Evolutionary conservation across 768 basidiomycete species (phyloP), one percentile per base, ranked within the genome.

Genomic region (Dentipellis fragilis): DNA sequence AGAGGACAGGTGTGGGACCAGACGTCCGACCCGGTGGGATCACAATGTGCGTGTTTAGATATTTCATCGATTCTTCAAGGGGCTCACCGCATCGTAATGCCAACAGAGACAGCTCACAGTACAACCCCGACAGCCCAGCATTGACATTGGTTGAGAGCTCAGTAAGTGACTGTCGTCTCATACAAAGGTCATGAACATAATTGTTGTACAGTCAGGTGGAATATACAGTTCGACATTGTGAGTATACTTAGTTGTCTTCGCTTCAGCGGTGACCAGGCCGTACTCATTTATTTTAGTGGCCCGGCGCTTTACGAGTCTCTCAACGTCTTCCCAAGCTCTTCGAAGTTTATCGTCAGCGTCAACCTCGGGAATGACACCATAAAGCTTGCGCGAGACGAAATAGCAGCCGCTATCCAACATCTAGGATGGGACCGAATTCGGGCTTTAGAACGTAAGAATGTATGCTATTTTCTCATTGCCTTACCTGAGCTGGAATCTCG

Each of bases 341-440:
- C 68, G 9, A 37, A 54, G 36, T 62, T 66, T 52, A 62, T 67
- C 7, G 57, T 63, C n/a, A 61, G 58, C 21, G 64, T 68, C 36
- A 69, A 69, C 58, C 61, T 69, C 10, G 68, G 66, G 1, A 69
- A 69, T 46, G 55, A 66, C 54, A 63, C 67, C 14, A 60, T 66
- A 38, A 55, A 56, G 6, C 63, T 66, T 22, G 68, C 68, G 2
- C 56, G 59, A 19, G 61, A 63, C 35, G 57, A 68, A 47, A 61
- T 66, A 10, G 38, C 49, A 21, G 67, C 67, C 10, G 64, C 64
- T 2, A 53, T 66, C 8, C 39, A 65, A 16, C 36, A 61, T 22
- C 55, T 68, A 19, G 66, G 66, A 0, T 59, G 59, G 58, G 58
- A 65, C 39, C 36, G 62, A 34, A 64, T 68, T 19, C 58, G 58